A percentile compares a stretch with the other conserved stretches of the same genome.
phyloP scores from a whole-genome alignment of 768 basidiomycete genomes.

The Collybia sordida region DNA sequence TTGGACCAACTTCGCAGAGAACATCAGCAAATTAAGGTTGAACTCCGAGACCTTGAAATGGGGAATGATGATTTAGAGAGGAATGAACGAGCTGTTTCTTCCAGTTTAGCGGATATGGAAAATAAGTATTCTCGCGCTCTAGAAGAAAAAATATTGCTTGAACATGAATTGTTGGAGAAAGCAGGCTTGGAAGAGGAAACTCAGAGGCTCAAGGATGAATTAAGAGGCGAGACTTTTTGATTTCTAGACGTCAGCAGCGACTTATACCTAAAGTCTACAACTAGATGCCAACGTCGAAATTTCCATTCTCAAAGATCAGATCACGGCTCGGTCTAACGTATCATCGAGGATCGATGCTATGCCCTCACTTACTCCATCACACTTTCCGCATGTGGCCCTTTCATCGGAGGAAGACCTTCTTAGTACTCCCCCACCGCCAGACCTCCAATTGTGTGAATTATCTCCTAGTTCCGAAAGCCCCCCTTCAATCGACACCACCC shows the following conservation, averaged over 20 bases:
- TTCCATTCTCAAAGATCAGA: slow-evolving; percentile 77
- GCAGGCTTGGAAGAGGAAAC: slow-evolving; percentile 87
- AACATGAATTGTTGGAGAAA: slow-evolving; percentile 92
- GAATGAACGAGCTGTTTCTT: slow-evolving; percentile 86
- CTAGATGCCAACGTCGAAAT: slow-evolving; percentile 86
- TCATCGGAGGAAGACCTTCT: slow-evolving; percentile 59
- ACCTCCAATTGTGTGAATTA: slow-evolving; percentile 61
- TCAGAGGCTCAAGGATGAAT: slow-evolving; percentile 89
- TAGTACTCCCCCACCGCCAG: slow-evolving; percentile 55
- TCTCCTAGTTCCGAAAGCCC: slow-evolving; percentile 41
- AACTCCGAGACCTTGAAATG: slow-evolving; percentile 89
- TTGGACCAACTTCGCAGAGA: slow-evolving; percentile 80
- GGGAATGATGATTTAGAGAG: slow-evolving; percentile 97
- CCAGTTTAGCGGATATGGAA: slow-evolving; percentile 82
- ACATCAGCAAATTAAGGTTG: slow-evolving; percentile 66
- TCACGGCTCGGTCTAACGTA: slow-evolving; percentile 37
- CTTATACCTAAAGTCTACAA: slow-evolving; percentile 13
- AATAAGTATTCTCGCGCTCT: slow-evolving; percentile 85
- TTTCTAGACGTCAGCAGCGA: neutral
- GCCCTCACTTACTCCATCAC: slow-evolving; percentile 31
- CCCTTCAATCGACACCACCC: slow-evolving; percentile 34
- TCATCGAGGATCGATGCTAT: slow-evolving; percentile 23
- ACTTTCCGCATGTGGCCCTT: slow-evolving; percentile 23
- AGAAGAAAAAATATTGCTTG: slow-evolving; percentile 96
- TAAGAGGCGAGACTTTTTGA: slow-evolving; percentile 65